Conservation (phyloP, 169 alveolate species). For the Cryptosporidium meleagridis region DNA sequence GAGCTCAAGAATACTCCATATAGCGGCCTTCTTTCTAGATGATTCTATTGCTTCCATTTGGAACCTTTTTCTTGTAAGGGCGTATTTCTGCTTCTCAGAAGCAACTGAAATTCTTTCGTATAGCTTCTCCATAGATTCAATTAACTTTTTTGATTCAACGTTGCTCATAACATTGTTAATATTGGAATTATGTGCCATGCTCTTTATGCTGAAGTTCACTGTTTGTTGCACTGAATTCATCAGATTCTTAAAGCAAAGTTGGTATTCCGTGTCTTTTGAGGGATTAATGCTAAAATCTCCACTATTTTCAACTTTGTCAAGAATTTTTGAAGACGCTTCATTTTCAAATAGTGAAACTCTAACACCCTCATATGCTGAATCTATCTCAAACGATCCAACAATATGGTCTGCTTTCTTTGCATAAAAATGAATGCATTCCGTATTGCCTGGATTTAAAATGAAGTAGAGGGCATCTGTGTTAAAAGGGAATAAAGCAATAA, state of each 20-base stretch:
- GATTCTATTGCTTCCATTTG: constrained; percentile 71
- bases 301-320: constrained; percentile 34
- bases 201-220: constrained; percentile 35
- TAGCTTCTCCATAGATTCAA: constrained; percentile 54
- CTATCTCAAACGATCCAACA: constrained; percentile 57
- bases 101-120: constrained; percentile 49
- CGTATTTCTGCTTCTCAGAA: constrained; percentile 54
- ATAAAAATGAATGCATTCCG: constrained; percentile 40
- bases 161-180: constrained; percentile 44
- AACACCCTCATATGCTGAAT: constrained; percentile 30
- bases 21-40: constrained; percentile 49
- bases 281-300: constrained; percentile 43
- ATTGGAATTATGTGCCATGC: not conserved
- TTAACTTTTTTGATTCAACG: constrained; percentile 28
- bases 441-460: constrained; percentile 30
- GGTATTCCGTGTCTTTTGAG: not conserved
- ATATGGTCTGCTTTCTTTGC: constrained; percentile 31
- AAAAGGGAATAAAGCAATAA: not conserved
- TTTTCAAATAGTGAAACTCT: constrained; percentile 29
- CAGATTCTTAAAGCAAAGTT: constrained; percentile 42
- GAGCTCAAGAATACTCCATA: constrained; percentile 58
- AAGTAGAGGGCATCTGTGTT: constrained; percentile 45
- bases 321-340: not conserved
- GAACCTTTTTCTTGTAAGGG: constrained; percentile 50
- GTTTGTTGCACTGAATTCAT: constrained; percentile 60